Percentiles rank a stretch among this genome's conserved stretches.
Evolutionary conservation across 495 filamentous ascomycete species (phyloP).

Genomic region (Xylaria cubensis): DNA sequence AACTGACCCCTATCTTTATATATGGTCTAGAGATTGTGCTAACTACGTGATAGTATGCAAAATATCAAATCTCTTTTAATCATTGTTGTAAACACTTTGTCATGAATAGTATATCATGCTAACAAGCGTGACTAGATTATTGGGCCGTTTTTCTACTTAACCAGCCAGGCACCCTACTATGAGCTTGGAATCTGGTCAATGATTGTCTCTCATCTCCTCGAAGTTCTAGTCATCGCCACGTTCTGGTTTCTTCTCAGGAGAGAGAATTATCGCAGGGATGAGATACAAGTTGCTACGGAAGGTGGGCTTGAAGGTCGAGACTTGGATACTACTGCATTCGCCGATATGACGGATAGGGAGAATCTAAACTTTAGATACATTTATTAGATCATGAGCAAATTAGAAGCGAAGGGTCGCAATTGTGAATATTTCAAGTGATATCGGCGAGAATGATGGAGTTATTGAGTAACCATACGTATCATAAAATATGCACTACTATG

Average conservation of each 20-base stretch:
- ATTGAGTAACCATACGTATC: neutral
- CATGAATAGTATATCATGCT: neutral
- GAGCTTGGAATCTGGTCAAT: conserved; percentile 67
- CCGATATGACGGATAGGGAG: conserved; percentile 66
- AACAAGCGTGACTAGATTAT: conserved; percentile 43
- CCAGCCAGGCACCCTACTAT: conserved; percentile 61
- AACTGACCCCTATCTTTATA: neutral
- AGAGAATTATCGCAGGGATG: conserved; percentile 65
- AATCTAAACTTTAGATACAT: conserved; percentile 60
- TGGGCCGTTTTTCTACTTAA: conserved; percentile 69
- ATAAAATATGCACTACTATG: neutral
- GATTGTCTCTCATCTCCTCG: conserved; percentile 65
- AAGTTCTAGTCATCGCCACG: conserved; percentile 54
- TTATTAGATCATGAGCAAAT: conserved; percentile 10
- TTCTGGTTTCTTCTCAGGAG: conserved; percentile 58
- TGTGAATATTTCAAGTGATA: neutral
- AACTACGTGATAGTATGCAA: conserved; percentile 18
- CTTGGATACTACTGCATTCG: conserved; percentile 62
- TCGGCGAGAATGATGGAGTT: neutral
- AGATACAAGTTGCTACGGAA: conserved; percentile 44
- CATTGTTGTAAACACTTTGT: neutral
- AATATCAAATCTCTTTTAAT: conserved; percentile 35
- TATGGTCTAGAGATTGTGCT: conserved; percentile 5
- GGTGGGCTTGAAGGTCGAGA: conserved; percentile 51
- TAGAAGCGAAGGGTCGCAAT: neutral